A percentile compares a stretch with the other conserved stretches of the same genome.
Conservation (phyloP, 2,329 filamentous ascomycete species). For the Paecilomyces variotii region DNA sequence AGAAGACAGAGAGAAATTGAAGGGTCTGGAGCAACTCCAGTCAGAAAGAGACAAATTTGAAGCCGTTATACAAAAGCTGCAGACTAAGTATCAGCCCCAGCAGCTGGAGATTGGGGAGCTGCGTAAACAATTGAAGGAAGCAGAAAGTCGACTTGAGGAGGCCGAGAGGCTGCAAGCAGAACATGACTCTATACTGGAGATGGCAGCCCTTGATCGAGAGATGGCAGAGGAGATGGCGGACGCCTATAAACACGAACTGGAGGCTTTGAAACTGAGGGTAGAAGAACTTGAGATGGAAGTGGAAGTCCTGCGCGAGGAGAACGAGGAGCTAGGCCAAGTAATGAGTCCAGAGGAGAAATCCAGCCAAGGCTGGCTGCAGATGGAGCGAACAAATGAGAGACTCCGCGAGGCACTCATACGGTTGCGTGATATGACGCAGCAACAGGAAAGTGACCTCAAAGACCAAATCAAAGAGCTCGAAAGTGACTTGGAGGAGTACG, state of each 20-base stretch:
- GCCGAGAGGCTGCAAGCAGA: constrained; percentile 71
- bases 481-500: constrained; percentile 62
- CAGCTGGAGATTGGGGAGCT: constrained; percentile 71
- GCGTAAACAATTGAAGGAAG: constrained; percentile 69
- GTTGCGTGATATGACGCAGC: constrained; percentile 77
- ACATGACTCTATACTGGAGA: constrained; percentile 75
- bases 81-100: constrained; percentile 78
- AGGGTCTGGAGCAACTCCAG: constrained; percentile 67
- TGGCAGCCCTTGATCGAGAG: constrained; percentile 82
- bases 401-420: constrained; percentile 76
- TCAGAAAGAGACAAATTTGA: constrained; percentile 52
- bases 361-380: constrained; percentile 79
- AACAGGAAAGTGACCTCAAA: constrained; percentile 72
- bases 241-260: constrained; percentile 69
- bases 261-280: constrained; percentile 62
- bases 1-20: constrained; percentile 80
- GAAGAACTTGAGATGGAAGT: constrained; percentile 85
- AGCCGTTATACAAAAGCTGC: constrained; percentile 79
- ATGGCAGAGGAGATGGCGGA: constrained; percentile 95
- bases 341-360: constrained; percentile 84
- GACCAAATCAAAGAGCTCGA: constrained; percentile 67
- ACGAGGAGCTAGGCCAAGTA: constrained; percentile 70
- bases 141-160: constrained; percentile 59
- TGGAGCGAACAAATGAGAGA: constrained; percentile 84
- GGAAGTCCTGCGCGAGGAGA: constrained; percentile 80